Conservation (phyloP, 257 asterid species). For the Cruciata laevipes region DNA sequence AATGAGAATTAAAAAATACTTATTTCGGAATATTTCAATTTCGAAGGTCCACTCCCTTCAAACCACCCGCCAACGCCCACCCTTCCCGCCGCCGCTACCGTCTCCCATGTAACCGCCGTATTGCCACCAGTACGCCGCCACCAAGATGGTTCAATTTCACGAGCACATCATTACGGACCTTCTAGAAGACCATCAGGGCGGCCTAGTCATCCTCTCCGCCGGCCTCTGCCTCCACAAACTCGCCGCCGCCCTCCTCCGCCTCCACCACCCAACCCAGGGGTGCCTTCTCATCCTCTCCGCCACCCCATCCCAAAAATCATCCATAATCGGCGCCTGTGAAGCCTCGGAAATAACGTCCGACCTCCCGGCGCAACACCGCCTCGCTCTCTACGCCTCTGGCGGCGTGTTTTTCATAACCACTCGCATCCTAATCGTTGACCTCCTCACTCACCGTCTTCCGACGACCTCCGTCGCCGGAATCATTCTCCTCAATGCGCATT, state of each 20-base stretch:
- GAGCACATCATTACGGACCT: constrained; percentile 80
- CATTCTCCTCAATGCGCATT: constrained; percentile 66
- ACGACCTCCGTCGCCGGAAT: constrained; percentile 64
- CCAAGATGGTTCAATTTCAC: constrained; percentile 66
- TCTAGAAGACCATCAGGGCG: constrained; percentile 71
- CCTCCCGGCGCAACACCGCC: constrained; percentile 56
- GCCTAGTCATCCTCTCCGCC: constrained; percentile 71
- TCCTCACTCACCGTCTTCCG: constrained; percentile 72
- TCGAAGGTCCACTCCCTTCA: constrained; percentile 11
- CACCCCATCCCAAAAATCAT: constrained; percentile 47
- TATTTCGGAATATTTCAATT: neutral
- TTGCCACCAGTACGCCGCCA: neutral
- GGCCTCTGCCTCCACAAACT: constrained; percentile 84
- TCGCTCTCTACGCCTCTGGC: constrained; percentile 70
- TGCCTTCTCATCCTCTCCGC: constrained; percentile 79
- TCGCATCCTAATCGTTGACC: constrained; percentile 83
- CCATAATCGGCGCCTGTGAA: constrained; percentile 32
- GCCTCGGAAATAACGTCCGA: constrained; percentile 74
- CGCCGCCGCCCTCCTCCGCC: constrained; percentile 57
- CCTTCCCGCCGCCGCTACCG: constrained; percentile 24
- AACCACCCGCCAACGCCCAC: constrained; percentile 3
- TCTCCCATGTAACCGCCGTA: constrained; percentile 6
- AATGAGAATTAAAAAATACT: no score
- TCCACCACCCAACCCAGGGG: constrained; percentile 80
- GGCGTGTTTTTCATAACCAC: constrained; percentile 67